Conservation (phyloP, 257 asterid species). For the Fraxinus americana region DNA sequence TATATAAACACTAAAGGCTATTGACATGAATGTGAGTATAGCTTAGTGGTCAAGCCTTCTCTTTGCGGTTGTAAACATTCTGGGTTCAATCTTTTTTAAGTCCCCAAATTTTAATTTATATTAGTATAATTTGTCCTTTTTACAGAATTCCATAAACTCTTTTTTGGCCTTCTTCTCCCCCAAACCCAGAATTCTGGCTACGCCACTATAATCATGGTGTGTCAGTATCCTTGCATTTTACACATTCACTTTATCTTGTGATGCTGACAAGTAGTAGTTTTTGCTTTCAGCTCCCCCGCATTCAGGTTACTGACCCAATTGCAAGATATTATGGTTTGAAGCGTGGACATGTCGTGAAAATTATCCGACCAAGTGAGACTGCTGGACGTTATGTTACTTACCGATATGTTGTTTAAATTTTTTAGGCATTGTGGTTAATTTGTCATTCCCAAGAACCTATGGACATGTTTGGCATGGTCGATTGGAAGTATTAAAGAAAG, state of each 20-base stretch:
- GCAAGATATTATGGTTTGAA: constrained; percentile 78
- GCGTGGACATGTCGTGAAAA: constrained; percentile 76
- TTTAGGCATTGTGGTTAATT: background rate
- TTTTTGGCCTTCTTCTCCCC: no score
- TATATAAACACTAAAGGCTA: no score
- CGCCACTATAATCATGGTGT: background rate
- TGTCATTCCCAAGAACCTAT: background rate
- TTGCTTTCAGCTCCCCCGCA: constrained; percentile 70
- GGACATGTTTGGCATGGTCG: background rate
- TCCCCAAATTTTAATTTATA: no score
- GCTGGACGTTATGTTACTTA: constrained; percentile 85
- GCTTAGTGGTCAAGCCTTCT: no score
- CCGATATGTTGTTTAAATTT: constrained; percentile 63
- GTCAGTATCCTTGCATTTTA: background rate
- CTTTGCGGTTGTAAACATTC: no score
- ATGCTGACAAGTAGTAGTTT: constrained; percentile 8
- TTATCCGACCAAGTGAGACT: constrained; percentile 88
- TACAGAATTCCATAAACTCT: no score
- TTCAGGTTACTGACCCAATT: constrained; percentile 75
- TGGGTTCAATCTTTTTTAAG: no score
- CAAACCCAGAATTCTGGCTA: no score
- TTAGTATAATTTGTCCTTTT: no score
- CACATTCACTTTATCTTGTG: constrained; percentile 8
- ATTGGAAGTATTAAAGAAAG: background rate
- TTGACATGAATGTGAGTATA: no score